These are phyloP conservation scores for Carex kokanica DNA, from an alignment of 176 grass and related monocot genomes.

Conservation along the genomic window DNA sequence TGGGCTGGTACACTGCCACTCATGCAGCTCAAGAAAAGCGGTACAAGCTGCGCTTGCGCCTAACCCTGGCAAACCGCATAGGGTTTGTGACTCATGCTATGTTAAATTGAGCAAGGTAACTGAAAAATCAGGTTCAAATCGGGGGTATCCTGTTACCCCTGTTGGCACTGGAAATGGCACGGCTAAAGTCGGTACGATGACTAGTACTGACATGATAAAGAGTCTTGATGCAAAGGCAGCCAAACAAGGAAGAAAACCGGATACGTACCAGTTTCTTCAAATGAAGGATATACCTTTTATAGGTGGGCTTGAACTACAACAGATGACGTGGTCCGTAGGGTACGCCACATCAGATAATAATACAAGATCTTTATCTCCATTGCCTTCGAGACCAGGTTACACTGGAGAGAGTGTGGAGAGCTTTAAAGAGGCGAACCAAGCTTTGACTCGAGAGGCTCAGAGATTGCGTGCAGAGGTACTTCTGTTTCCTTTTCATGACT, in stretches of 20 bases:
- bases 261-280: conserved; percentile 49
- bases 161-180: conserved; percentile 42
- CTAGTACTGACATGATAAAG: conserved; percentile 83
- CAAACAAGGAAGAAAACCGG: conserved; percentile 69
- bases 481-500: not conserved
- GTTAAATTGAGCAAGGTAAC: conserved; percentile 77
- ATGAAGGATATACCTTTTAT: conserved; percentile 71
- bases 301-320: conserved; percentile 44
- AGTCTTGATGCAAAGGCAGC: conserved; percentile 77
- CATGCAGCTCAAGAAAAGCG: conserved; percentile 87
- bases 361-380: conserved; percentile 36
- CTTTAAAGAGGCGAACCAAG: conserved; percentile 68
- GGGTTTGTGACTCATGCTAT: conserved; percentile 94
- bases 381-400: conserved; percentile 14
- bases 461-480: conserved; percentile 82
- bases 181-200: conserved; percentile 33
- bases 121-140: conserved; percentile 47
- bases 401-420: conserved; percentile 49
- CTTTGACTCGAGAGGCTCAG: conserved; percentile 83
- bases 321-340: conserved; percentile 26
- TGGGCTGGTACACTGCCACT: conserved; percentile 91
- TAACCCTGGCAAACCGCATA: conserved; percentile 88
- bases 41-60: conserved; percentile 82
- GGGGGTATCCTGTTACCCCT: conserved; percentile 38
- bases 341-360: conserved; percentile 43